Percentiles rank a stretch among this genome's conserved stretches.
Evolutionary conservation across 2,329 filamentous ascomycete species (phyloP).

Genomic region (Zymoseptoria pseudotritici): DNA sequence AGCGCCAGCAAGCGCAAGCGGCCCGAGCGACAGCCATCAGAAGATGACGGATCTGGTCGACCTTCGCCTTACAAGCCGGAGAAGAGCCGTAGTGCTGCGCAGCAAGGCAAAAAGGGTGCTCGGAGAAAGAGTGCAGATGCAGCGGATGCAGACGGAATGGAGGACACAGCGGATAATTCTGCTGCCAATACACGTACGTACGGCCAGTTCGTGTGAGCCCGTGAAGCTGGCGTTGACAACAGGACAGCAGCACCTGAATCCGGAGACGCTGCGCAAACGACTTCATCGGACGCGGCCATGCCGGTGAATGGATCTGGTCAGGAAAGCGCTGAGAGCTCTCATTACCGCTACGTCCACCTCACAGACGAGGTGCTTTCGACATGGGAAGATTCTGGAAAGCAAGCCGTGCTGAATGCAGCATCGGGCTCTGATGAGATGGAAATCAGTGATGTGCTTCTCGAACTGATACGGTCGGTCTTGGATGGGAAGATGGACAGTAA

Average conservation of each 20-base stretch:
- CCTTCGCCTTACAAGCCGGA: constrained; percentile 47
- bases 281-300: constrained; percentile 8
- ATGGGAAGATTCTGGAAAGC: constrained; percentile 63
- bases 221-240: neutral
- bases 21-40: constrained; percentile 38
- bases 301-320: constrained; percentile 6
- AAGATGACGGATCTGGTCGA: constrained; percentile 36
- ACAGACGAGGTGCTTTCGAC: constrained; percentile 59
- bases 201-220: neutral
- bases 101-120: constrained; percentile 40
- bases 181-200: constrained; percentile 8
- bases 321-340: constrained; percentile 13
- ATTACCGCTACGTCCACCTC: constrained; percentile 67
- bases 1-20: constrained; percentile 49
- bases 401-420: constrained; percentile 59
- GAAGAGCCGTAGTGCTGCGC: constrained; percentile 32
- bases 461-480: constrained; percentile 69
- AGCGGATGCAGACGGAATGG: constrained; percentile 9
- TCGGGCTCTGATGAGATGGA: constrained; percentile 59
- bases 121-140: constrained; percentile 12
- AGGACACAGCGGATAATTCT: constrained; percentile 1
- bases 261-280: constrained; percentile 7
- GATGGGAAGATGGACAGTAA: constrained; percentile 58
- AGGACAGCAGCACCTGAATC: constrained; percentile 1
- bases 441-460: constrained; percentile 70